Base-by-base conservation (phyloP, 768 basidiomycete genomes). In the Hydnum rufescens region DNA sequence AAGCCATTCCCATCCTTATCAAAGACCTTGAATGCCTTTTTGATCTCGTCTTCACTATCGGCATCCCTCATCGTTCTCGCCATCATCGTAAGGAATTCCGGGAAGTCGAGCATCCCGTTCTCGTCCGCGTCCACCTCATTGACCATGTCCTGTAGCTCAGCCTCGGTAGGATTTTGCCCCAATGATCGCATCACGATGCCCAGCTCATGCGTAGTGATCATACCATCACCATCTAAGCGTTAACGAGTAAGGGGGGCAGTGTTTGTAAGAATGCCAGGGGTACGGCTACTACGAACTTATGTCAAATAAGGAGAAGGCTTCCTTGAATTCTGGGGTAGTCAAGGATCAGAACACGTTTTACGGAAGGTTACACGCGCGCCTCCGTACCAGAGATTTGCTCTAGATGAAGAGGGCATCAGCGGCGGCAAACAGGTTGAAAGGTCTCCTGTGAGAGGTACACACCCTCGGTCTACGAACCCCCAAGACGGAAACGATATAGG, bases 21-120 rank as follows among this genome's bases (percentile, higher is more conserved):
- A 55, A 71, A 71, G 47, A 69, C 68, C 63, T 70, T 71, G 67
- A 71, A 71, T 22, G 70, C 70, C 61, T 71, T 68, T 51, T 63
- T 60, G 60, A 71, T 67, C 62, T 71, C 70, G 57, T 70, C 68
- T 57, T 71, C 70, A 28, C 64, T 66, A 54, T 70, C 70, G 26
- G 68, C 67, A 57, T 71, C 69, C 60, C 68, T 66, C 64, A 69
- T 69, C 61, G 64, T 64, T 36, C 65, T 58, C 22, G 54, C 31
- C 57, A 58, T 58, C 53, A 58, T 36, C 42, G 54, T 58, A 31
- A 62, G 58, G 59, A 68, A 68, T 57, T 67, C 67, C 50, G 66
- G 67, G 59, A 70, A 69, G 61, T 72, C 70, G 60, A 72, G 71
- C 34, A 65, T 68, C 58, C 68, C 69, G 63, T 69, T 72, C 51